Percentiles rank a stretch among this genome's conserved stretches.
phyloP scores from a whole-genome alignment of 148 eudicot species.

The Cornus suecica region DNA sequence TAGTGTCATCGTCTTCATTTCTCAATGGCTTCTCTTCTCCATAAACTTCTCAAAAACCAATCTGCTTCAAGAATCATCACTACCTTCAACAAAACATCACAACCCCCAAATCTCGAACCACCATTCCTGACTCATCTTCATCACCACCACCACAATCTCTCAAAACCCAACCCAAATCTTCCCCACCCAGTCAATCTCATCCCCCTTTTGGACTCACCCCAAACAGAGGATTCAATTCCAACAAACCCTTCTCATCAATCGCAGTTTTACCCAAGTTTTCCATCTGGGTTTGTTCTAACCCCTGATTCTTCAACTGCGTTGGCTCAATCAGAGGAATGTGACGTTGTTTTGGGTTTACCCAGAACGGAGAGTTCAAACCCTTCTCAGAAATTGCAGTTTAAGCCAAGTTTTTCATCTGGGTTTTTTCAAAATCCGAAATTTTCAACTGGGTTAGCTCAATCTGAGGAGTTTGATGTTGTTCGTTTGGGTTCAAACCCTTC shows the following conservation, averaged over 20 bases:
- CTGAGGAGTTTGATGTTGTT: conserved; percentile 12
- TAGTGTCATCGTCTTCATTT: too few species aligned
- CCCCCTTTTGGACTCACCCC: not conserved
- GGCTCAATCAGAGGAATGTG: conserved; percentile 6
- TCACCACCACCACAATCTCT: not conserved
- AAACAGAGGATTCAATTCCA: conserved; percentile 8
- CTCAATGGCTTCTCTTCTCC: conserved; percentile 29
- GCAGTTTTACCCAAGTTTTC: conserved; percentile 29
- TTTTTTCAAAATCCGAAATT: conserved; percentile 21
- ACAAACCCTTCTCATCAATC: not conserved
- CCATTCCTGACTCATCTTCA: conserved; percentile 12
- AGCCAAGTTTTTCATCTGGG: conserved; percentile 32
- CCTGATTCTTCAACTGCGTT: conserved; percentile 22
- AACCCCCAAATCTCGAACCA: not conserved
- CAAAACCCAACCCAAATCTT: not conserved
- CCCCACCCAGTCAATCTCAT: not conserved
- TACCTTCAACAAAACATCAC: conserved; percentile 7
- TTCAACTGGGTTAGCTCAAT: conserved; percentile 14
- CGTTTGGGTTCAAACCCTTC: conserved; percentile 13
- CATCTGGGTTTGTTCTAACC: conserved; percentile 22
- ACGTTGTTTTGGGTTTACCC: too few species aligned
- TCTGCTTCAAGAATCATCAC: conserved; percentile 10
- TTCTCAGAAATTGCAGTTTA: conserved; percentile 1
- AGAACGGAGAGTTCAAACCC: too few species aligned
- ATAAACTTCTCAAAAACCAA: conserved; percentile 19